Evolutionary conservation across 495 filamentous ascomycete species (phyloP).

Genomic region (Diplogelasinospora grovesii): DNA sequence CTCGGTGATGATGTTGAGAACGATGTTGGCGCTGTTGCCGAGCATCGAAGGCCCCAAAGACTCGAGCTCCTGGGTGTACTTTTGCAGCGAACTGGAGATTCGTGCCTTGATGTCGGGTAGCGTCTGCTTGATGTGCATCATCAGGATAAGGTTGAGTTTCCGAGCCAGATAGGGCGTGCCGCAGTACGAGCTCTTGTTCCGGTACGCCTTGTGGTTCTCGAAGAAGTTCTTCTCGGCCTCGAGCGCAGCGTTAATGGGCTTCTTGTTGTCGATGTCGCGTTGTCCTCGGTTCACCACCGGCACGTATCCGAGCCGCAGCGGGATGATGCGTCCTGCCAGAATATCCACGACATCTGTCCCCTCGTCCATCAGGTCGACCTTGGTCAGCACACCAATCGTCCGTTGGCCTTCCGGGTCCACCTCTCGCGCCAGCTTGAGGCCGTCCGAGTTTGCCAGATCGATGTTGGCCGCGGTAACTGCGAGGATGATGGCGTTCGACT

Average conservation of each 20-base stretch:
- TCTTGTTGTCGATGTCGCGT: conserved; percentile 95
- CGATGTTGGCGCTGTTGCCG: conserved; percentile 91
- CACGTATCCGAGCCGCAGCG: conserved; percentile 90
- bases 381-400: conserved; percentile 97
- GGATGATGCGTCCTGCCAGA: conserved; percentile 95
- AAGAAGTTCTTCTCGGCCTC: conserved; percentile 97
- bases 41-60: conserved; percentile 91
- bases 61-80: conserved; percentile 76
- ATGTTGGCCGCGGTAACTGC: conserved; percentile 95
- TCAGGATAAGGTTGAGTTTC: conserved; percentile 96
- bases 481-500: conserved; percentile 95
- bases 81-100: conserved; percentile 85
- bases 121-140: conserved; percentile 99
- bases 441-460: conserved; percentile 98
- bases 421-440: conserved; percentile 91
- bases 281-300: conserved; percentile 99
- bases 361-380: conserved; percentile 99
- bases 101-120: conserved; percentile 96
- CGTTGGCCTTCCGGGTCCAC: conserved; percentile 97
- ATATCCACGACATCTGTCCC: conserved; percentile 99
- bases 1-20: conserved; percentile 97
- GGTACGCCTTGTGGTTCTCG: conserved; percentile 96
- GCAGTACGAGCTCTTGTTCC: conserved; percentile 98
- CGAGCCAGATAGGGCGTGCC: conserved; percentile 94
- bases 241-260: conserved; percentile 83